Evolutionary conservation across 1,284 basidiomycete genomes (phyloP), one percentile per base, ranked within the genome.

Genomic region (Boletellus dicymbophilus): DNA sequence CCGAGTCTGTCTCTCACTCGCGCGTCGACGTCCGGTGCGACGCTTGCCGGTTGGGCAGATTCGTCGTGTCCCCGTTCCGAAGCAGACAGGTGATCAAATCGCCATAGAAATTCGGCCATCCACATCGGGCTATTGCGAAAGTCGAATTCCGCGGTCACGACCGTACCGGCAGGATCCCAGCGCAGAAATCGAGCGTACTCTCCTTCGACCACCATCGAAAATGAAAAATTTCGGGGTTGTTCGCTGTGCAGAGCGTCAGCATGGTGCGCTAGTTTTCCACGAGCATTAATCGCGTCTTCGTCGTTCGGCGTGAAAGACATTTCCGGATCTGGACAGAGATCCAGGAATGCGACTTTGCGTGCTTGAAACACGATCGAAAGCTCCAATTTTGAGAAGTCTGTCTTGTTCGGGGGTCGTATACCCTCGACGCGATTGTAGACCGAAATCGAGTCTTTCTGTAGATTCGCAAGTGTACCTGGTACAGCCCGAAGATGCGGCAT

Each of bases 131-230:
- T 6, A n/a, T 36, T 5, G 3, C 10, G 34, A 25, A 55, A 59
- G 41, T 58, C 37, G 49, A 66, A 58, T 7, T 20, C 25, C n/a
- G 46, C 54, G 0, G 56, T 54, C 11, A 66, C 58, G 12, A 56
- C 18, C 0, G 55, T 53, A 1, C 55, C 61, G 11, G 56, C 37
- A 11, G 52, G 50, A 25, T 67, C 64, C 59, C 61, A 66, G 34
- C 58, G 56, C 15, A 66, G 48, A 33, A 65, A 45, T 11, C 60
- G 45, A 2, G 62, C 60, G 5, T 40, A 25, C 12, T 56, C 26
- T 2, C 34, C 47, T 21, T 41, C 31, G 3, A 62, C 40, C 8
- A 57, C 13, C 3, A 62, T 18, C 2, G 52, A 57, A 37, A 61
- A 58, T 1, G 49, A 38, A 11, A 61, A 60, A 10, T 56, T 50